Percentiles rank a stretch among this genome's conserved stretches.
Evolutionary conservation across 139 green algal genomes (phyloP).

Genomic region (Tetradesmus obliquus): DNA sequence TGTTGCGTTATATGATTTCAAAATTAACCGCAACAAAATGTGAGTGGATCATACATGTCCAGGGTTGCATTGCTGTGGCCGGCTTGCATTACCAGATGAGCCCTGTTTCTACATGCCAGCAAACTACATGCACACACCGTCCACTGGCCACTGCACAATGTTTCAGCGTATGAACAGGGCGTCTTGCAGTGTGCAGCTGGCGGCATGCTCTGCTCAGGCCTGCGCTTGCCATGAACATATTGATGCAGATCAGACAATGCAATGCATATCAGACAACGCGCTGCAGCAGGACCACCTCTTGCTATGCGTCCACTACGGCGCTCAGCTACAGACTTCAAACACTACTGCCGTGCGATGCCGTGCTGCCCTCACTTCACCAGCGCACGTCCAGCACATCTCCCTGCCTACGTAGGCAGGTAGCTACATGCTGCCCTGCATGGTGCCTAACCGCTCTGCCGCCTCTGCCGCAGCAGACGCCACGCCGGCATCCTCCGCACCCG

Average conservation of each 20-base stretch:
- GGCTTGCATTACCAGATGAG: not conserved
- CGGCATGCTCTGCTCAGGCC: too few species aligned
- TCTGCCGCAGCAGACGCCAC: constrained; percentile 19
- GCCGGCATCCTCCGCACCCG: not conserved
- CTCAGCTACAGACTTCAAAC: too few species aligned
- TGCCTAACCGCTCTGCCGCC: constrained; percentile 22
- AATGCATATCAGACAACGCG: too few species aligned
- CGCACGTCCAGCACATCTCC: too few species aligned
- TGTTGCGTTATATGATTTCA: not conserved
- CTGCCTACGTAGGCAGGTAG: too few species aligned
- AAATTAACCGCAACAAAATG: not conserved
- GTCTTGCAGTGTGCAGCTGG: too few species aligned
- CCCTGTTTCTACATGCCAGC: not conserved
- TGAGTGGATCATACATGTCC: not conserved
- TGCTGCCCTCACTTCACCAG: too few species aligned
- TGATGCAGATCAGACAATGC: too few species aligned
- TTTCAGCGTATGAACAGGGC: not conserved
- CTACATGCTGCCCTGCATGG: not conserved
- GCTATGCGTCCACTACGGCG: too few species aligned
- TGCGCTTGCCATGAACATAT: too few species aligned
- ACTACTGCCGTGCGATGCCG: too few species aligned
- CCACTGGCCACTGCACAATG: not conserved
- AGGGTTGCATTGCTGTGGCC: not conserved
- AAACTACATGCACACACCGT: not conserved
- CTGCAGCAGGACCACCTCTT: too few species aligned